Evolutionary conservation across 495 filamentous ascomycete species (phyloP).

Genomic region (Corynascus novoguineensis): DNA sequence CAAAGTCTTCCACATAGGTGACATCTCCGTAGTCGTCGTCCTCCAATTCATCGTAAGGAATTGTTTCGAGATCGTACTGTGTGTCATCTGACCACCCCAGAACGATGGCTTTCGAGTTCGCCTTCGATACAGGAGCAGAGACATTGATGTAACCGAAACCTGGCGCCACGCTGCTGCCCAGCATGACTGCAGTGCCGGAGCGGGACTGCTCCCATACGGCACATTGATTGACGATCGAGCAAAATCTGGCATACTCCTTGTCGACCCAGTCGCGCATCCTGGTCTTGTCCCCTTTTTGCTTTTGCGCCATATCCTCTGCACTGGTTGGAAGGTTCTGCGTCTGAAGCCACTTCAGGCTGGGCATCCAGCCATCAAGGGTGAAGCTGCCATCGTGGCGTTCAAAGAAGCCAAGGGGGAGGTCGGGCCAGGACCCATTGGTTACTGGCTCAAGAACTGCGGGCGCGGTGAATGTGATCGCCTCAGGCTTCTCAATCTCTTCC

Average conservation of each 20-base stretch:
- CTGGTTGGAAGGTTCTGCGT: conserved; percentile 32
- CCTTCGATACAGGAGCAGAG: conserved; percentile 18
- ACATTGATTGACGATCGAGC: conserved; percentile 31
- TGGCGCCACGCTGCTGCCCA: conserved; percentile 24
- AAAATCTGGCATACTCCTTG: conserved; percentile 34
- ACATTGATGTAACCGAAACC: conserved; percentile 35
- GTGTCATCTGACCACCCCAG: conserved; percentile 32
- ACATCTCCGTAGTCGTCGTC: conserved; percentile 23
- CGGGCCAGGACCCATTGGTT: conserved; percentile 22
- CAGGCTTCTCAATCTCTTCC: neutral
- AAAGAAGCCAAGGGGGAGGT: conserved; percentile 21
- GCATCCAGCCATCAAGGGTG: conserved; percentile 29
- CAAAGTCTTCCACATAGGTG: conserved; percentile 8
- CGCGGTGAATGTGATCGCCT: conserved; percentile 16
- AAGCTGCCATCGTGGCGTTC: conserved; percentile 30
- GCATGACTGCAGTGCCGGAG: conserved; percentile 23
- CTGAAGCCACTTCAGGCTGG: conserved; percentile 25
- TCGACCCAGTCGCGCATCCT: conserved; percentile 29
- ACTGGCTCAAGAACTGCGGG: conserved; percentile 13
- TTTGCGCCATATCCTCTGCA: conserved; percentile 32
- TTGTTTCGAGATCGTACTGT: conserved; percentile 38
- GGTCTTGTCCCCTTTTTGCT: conserved; percentile 18
- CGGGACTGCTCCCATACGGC: conserved; percentile 39
- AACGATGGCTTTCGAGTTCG: conserved; percentile 20
- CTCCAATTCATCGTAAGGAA: conserved; percentile 38